Evolutionary conservation across 2,329 filamentous ascomycete species (phyloP).

Genomic region (Chaetomiaceae sp.): DNA sequence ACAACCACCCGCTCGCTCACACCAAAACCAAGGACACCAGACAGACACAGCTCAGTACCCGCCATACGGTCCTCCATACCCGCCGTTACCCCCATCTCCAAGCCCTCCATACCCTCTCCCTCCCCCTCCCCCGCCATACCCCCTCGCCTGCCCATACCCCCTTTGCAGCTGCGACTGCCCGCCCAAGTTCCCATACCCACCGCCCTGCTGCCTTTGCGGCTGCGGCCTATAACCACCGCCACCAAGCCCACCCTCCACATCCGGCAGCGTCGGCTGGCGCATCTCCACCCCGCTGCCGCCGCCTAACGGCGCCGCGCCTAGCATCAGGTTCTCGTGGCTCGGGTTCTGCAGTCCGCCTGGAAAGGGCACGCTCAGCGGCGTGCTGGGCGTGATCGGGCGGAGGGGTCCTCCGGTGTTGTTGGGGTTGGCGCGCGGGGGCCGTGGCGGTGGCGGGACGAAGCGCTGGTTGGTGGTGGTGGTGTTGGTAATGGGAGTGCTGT

Average conservation of each 20-base stretch:
- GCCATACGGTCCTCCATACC: conserved; percentile 5
- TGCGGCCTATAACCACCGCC: conserved; percentile 3
- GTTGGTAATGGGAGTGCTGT: not conserved
- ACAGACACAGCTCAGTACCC: conserved; percentile 3
- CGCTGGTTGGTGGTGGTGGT: no score
- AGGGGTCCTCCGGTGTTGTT: no score
- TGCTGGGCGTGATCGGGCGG: no score
- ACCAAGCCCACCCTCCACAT: conserved; percentile 17
- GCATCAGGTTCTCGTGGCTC: conserved; percentile 35
- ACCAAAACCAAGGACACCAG: no score
- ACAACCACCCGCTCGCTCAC: no score
- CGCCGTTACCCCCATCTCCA: not conserved
- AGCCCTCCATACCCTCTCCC: not conserved
- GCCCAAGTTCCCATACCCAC: no score
- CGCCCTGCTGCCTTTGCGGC: no score
- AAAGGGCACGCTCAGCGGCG: not conserved
- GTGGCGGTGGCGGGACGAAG: no score
- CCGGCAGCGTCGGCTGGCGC: conserved; percentile 32
- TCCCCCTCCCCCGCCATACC: no score
- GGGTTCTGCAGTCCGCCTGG: conserved; percentile 21
- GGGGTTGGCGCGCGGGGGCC: no score
- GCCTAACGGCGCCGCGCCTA: conserved; percentile 36
- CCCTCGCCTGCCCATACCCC: no score
- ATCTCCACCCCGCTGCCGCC: conserved; percentile 24
- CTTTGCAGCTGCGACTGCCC: no score